Base-by-base conservation (phyloP, 2,329 filamentous ascomycete genomes). In the Aspergillus puulaauensis region DNA sequence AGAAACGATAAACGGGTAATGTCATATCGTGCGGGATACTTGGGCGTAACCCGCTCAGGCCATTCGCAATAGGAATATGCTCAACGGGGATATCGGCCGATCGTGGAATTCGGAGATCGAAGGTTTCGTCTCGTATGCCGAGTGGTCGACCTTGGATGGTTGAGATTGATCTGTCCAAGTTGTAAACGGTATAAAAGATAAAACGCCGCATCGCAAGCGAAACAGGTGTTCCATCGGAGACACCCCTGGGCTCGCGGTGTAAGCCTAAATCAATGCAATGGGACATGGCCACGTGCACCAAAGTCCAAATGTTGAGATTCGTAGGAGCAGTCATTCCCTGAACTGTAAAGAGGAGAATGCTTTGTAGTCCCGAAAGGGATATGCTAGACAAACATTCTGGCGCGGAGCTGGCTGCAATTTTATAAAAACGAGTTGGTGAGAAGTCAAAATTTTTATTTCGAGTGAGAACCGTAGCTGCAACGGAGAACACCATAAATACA, bases 91-190 rank as follows among this genome's bases (percentile, higher is more conserved):
- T 39, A 24, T 61, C 55, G 17, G 59, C 41, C 5, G 64, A 4
- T 3, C 48, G 51, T 2, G 68, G 68, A 3, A 64, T 59, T 15
- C 64, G 53, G 2, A 75, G 60, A 51, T 76, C 73, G 53, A 76
- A 75, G 0, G 72, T 72, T 43, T 76, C 74, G 44, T 76, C 74
- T 11, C 72, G 62, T 15, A 76, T 70, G 1, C 73, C 72, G 2
- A 76, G 65, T 1, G 73, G 74, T 2, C 73, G 71, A 6, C 74
- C 74, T 55, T 76, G 74, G 6, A 76, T 75, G 2, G 73, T 71
- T 4, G 73, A 64, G 11, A 75, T 66, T 12, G 73, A 75, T 31
- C 72, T 66, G 41, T 77, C 73, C 2, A 76, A 58, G 6, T 69
- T 69, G 41, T 76, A 76, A 2, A 75, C 66, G 3, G 68, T 74